These are phyloP conservation scores for Erodium trifolium DNA, from an alignment of 441 rosid species.

Conservation along the genomic window DNA sequence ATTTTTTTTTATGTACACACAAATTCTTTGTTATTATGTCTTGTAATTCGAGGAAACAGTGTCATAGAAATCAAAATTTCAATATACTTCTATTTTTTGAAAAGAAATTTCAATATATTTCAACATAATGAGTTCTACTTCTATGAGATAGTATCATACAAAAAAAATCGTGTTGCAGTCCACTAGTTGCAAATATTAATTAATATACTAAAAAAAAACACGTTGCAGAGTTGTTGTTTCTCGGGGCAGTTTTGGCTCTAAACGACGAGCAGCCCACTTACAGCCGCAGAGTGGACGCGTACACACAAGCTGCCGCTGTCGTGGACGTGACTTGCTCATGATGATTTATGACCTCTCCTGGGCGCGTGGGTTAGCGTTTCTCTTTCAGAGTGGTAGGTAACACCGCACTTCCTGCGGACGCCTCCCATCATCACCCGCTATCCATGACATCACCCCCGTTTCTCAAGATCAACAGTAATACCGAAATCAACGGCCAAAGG, in stretches of 20 bases:
- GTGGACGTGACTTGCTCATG: not conserved
- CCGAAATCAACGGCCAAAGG: not conserved
- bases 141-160: no score
- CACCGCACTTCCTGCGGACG: constrained; percentile 1
- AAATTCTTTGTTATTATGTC: no score
- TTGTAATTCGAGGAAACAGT: no score
- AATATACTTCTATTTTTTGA: no score
- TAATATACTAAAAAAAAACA: not conserved
- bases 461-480: not conserved
- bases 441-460: not conserved
- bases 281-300: not conserved
- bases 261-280: not conserved
- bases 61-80: no score
- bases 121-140: no score
- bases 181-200: no score
- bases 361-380: constrained; percentile 4
- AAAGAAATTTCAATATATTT: no score
- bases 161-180: no score
- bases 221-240: not conserved
- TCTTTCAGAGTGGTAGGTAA: constrained; percentile 1
- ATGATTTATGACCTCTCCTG: not conserved
- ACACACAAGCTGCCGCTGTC: not conserved
- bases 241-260: no score
- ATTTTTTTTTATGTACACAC: no score
- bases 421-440: not conserved